Evolutionary conservation across 2,329 filamentous ascomycete species (phyloP).

Genomic region (Cladosporium sp.): DNA sequence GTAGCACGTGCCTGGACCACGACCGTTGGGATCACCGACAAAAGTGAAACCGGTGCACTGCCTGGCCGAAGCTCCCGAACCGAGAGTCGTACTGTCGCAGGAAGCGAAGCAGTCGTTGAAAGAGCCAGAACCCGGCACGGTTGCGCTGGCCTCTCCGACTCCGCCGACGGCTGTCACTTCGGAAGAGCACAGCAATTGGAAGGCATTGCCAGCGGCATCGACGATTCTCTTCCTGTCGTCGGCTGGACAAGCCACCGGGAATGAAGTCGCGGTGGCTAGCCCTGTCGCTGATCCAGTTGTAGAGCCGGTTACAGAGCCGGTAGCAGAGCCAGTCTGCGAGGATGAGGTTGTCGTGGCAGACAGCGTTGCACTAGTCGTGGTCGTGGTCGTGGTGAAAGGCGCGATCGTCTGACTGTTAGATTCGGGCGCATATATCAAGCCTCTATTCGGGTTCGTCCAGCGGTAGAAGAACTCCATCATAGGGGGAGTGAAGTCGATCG

Average conservation of each 20-base stretch:
- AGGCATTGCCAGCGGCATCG: background rate
- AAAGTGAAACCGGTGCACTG: background rate
- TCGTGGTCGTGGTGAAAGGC: background rate
- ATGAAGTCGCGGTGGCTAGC: background rate
- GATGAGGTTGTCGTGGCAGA: background rate
- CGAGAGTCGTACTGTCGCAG: background rate
- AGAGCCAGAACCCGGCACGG: background rate
- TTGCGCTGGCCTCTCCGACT: background rate
- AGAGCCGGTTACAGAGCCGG: background rate
- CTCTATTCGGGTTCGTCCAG: constrained; percentile 25
- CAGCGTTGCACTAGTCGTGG: background rate
- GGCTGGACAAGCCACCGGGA: background rate
- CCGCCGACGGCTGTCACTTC: background rate
- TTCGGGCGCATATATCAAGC: constrained; percentile 3
- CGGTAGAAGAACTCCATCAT: constrained; percentile 35
- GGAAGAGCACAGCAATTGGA: background rate
- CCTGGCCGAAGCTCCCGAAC: background rate
- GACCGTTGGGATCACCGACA: background rate
- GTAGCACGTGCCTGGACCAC: background rate
- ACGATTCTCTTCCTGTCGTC: background rate
- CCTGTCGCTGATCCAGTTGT: background rate
- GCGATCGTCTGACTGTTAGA: background rate
- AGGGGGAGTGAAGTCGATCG: constrained; percentile 30
- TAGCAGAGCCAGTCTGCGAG: background rate
- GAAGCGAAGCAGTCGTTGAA: background rate